Conservation (phyloP, 345 rosid species). For the Rhodamnia argentea region DNA sequence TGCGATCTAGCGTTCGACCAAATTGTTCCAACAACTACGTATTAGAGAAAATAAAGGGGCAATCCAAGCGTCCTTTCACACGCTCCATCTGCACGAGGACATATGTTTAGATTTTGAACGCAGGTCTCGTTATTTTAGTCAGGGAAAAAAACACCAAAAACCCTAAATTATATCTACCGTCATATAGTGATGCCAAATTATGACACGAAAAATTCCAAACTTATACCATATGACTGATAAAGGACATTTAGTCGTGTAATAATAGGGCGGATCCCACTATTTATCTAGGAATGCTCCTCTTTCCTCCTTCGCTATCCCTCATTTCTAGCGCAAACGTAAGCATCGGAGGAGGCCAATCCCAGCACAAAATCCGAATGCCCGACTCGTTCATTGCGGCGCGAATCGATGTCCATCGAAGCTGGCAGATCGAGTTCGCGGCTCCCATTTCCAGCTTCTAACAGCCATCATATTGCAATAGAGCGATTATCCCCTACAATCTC, state of each 20-base stretch:
- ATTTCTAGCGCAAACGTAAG: not conserved
- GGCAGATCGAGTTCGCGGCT: not conserved
- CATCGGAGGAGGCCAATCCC: not conserved
- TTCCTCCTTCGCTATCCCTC: not conserved
- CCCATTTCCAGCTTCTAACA: not conserved
- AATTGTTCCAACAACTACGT: too few species aligned
- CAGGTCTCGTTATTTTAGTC: not conserved
- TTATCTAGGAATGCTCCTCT: not conserved
- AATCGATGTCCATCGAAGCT: not conserved
- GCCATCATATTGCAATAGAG: not conserved
- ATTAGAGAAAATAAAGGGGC: not conserved
- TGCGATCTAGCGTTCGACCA: not conserved
- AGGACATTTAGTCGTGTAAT: not conserved
- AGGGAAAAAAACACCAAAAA: too few species aligned
- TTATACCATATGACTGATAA: not conserved
- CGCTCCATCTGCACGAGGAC: not conserved
- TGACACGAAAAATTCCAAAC: too few species aligned
- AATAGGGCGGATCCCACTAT: not conserved
- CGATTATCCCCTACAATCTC: not conserved
- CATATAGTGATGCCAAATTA: too few species aligned
- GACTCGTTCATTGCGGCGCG: not conserved
- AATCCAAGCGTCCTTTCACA: not conserved
- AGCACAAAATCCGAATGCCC: not conserved
- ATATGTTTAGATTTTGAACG: not conserved
- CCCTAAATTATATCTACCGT: too few species aligned